A percentile compares a stretch with the other conserved stretches of the same genome.
Conservation (phyloP, 139 green algal species). For the Picochlorum sp. region DNA sequence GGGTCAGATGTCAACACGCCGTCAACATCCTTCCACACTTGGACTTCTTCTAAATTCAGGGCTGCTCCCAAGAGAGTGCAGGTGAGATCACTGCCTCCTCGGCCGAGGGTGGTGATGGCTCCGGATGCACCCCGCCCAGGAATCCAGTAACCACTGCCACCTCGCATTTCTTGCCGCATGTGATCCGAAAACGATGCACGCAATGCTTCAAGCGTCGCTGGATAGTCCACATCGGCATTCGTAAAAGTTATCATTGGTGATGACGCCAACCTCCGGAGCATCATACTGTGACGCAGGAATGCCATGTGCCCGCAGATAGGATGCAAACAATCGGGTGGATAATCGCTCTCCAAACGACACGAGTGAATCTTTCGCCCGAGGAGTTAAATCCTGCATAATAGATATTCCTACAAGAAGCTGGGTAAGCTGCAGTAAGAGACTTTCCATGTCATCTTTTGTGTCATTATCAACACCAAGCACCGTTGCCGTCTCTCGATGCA, state of each 20-base stretch:
- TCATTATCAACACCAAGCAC: slow-evolving; percentile 49
- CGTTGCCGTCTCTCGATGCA: slow-evolving; percentile 61
- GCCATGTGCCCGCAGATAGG: slow-evolving; percentile 52
- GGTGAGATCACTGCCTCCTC: slow-evolving; percentile 90
- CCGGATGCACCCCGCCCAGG: slow-evolving; percentile 65
- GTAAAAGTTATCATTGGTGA: slow-evolving; percentile 92
- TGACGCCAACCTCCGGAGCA: slow-evolving; percentile 77
- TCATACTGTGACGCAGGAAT: slow-evolving; percentile 74
- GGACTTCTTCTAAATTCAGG: slow-evolving; percentile 71
- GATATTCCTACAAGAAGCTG: slow-evolving; percentile 83
- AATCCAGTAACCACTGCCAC: slow-evolving; percentile 95
- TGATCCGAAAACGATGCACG: slow-evolving; percentile 20
- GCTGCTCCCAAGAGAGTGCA: slow-evolving; percentile 89
- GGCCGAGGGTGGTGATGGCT: slow-evolving; percentile 93
- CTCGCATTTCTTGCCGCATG: background rate
- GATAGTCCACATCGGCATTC: slow-evolving; percentile 67
- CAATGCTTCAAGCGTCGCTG: slow-evolving; percentile 38
- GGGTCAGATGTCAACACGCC: slow-evolving; percentile 94
- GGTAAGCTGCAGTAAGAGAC: slow-evolving; percentile 70
- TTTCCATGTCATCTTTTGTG: slow-evolving; percentile 51
- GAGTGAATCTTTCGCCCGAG: slow-evolving; percentile 78
- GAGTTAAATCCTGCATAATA: slow-evolving; percentile 90
- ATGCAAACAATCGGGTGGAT: slow-evolving; percentile 89
- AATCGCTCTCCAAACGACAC: slow-evolving; percentile 97
- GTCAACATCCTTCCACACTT: slow-evolving; percentile 99